Conservation (phyloP, 2,329 filamentous ascomycete species). For the Biscogniauxia marginata region DNA sequence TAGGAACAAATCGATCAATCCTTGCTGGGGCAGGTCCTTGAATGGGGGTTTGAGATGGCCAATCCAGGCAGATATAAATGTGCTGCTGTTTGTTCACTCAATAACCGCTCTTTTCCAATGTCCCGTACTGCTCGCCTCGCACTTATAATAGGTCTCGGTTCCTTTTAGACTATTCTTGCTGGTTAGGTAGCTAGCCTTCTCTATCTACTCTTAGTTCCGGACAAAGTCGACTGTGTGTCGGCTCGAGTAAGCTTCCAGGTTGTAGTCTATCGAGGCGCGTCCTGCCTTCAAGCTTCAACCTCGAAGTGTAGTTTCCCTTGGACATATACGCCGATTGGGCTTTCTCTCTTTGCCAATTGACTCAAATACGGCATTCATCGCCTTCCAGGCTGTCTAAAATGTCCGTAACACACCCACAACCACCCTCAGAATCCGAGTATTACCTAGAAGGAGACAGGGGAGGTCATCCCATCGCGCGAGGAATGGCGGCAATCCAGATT, state of each 20-base stretch:
- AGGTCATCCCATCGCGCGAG: conserved; percentile 20
- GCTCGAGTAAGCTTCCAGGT: not conserved
- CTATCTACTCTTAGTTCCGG: not conserved
- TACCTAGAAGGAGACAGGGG: conserved; percentile 17
- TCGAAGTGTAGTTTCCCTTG: not conserved
- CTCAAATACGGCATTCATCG: not conserved
- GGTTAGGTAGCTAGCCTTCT: not conserved
- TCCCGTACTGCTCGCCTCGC: too few species aligned
- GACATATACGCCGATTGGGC: not conserved
- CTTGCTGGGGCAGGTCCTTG: not conserved
- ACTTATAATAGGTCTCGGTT: too few species aligned
- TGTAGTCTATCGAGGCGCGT: not conserved
- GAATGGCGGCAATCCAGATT: conserved; percentile 20
- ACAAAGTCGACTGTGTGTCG: not conserved
- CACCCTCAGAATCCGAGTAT: not conserved
- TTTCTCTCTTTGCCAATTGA: not conserved
- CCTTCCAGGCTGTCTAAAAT: not conserved
- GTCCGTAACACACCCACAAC: not conserved
- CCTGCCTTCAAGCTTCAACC: not conserved
- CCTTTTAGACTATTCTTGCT: too few species aligned
- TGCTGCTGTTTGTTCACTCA: too few species aligned
- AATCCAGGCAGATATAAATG: too few species aligned
- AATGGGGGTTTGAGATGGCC: not conserved
- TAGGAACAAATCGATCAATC: not conserved
- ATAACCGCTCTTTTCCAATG: too few species aligned